phyloP scores from a whole-genome alignment of 2,329 filamentous ascomycete genomes.

The Talaromyces sp. region DNA sequence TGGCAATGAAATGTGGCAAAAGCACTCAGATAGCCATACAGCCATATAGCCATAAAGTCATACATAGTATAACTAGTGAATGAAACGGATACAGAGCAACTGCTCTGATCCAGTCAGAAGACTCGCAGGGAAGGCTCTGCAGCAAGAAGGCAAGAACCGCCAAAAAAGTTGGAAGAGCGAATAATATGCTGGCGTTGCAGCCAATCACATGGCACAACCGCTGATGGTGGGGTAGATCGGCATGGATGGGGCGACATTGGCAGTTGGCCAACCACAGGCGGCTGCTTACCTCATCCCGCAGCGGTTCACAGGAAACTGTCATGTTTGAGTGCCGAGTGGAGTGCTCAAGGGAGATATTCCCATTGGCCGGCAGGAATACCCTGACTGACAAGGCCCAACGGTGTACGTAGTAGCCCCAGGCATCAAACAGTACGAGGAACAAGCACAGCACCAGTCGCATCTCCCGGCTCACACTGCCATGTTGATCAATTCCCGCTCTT shows the following conservation, averaged over 20 bases:
- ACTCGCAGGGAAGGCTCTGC: not conserved
- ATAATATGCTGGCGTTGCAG: not conserved
- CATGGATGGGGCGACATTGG: not conserved
- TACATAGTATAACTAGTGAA: too few relatives aligned
- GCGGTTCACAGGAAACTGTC: not conserved
- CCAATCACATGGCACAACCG: not conserved
- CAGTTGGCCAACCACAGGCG: not conserved
- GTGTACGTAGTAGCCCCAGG: not conserved
- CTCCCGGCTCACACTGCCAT: not conserved
- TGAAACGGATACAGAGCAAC: not conserved
- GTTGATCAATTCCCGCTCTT: not conserved
- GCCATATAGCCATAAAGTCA: not conserved
- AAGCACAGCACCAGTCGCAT: not conserved
- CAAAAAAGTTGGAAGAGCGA: slow-evolving; percentile 14
- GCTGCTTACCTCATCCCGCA: not conserved
- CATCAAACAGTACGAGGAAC: not conserved
- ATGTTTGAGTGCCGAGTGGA: not conserved
- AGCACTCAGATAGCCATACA: not conserved
- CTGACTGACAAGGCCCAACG: too few relatives aligned
- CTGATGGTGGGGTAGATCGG: not conserved
- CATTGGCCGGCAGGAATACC: too few relatives aligned
- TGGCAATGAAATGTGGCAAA: not conserved
- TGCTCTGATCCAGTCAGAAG: not conserved
- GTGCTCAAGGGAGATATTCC: too few relatives aligned
- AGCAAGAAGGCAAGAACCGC: not conserved